Conservation (phyloP, 1,284 basidiomycete species). For the Phaffia rhodozyma region DNA sequence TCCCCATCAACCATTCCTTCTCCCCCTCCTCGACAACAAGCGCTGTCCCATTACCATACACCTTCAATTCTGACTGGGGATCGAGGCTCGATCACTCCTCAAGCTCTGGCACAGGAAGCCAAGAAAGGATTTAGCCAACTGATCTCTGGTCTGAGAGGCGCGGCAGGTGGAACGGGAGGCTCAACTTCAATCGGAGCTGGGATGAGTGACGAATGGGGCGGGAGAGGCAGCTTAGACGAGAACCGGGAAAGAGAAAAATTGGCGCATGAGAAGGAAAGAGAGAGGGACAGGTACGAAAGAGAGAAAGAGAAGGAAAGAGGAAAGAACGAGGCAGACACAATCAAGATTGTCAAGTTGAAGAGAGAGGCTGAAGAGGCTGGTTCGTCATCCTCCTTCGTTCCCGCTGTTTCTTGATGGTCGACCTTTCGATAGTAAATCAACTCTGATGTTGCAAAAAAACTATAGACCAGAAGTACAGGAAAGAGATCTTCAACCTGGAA, state of each 20-base stretch:
- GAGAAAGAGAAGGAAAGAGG: slow-evolving; percentile 26
- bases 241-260: too few relatives aligned
- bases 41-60: not conserved
- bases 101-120: not conserved
- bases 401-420: too few relatives aligned
- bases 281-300: slow-evolving; percentile 48
- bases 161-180: slow-evolving; percentile 26
- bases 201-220: too few relatives aligned
- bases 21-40: slow-evolving; percentile 18
- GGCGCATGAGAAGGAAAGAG: slow-evolving; percentile 40
- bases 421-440: too few relatives aligned
- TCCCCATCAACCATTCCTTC: slow-evolving; percentile 21
- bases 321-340: slow-evolving; percentile 46
- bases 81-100: slow-evolving; percentile 2
- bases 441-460: not conserved
- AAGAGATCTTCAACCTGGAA: slow-evolving; percentile 84
- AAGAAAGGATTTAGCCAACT: slow-evolving; percentile 6
- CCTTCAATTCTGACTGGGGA: not conserved
- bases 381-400: slow-evolving; percentile 32
- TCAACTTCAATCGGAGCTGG: not conserved
- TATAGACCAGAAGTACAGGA: slow-evolving; percentile 80
- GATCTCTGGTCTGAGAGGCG: slow-evolving; percentile 12
- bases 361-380: slow-evolving; percentile 85
- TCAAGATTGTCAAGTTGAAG: slow-evolving; percentile 65
- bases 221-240: slow-evolving; percentile 1